Conservation (phyloP, 2,329 filamentous ascomycete genomes). For the Penicillium sp. region DNA sequence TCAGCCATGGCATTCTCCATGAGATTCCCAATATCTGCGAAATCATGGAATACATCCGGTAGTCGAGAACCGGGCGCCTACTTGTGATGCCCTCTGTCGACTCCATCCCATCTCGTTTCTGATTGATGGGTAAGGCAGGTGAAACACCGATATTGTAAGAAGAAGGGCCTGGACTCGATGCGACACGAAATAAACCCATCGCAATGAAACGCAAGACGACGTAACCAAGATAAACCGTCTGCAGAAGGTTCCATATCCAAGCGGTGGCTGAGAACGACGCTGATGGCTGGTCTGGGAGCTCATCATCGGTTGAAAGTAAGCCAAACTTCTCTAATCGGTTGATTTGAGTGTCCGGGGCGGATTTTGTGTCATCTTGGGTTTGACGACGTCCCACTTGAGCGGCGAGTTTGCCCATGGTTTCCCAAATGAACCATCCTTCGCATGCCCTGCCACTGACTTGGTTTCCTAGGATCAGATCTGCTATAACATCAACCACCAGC, state of each 20-base stretch:
- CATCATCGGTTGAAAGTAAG: constrained; percentile 47
- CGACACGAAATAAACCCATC: constrained; percentile 64
- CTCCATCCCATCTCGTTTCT: constrained; percentile 33
- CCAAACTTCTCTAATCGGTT: constrained; percentile 59
- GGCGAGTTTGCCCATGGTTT: constrained; percentile 72
- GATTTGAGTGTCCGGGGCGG: constrained; percentile 23
- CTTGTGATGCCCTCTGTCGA: constrained; percentile 27
- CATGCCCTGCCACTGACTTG: constrained; percentile 75
- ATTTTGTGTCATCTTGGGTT: constrained; percentile 2
- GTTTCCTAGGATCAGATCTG: constrained; percentile 85
- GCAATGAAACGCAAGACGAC: constrained; percentile 66
- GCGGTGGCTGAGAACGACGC: constrained; percentile 38
- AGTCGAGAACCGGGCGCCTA: constrained; percentile 67
- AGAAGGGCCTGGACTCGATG: constrained; percentile 58
- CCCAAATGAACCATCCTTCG: constrained; percentile 87
- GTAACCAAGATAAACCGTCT: constrained; percentile 54
- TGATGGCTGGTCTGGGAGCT: constrained; percentile 27
- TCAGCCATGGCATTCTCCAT: constrained; percentile 86
- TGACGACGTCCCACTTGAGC: constrained; percentile 44
- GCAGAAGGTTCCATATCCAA: constrained; percentile 54
- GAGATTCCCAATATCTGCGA: constrained; percentile 72
- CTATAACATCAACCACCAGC: constrained; percentile 81
- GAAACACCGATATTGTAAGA: constrained; percentile 28
- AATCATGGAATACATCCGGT: constrained; percentile 73
- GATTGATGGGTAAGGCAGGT: constrained; percentile 26